Evolutionary conservation across 1,284 basidiomycete genomes (phyloP), one percentile per base, ranked within the genome.

Genomic region (Fomitopsis betulina): DNA sequence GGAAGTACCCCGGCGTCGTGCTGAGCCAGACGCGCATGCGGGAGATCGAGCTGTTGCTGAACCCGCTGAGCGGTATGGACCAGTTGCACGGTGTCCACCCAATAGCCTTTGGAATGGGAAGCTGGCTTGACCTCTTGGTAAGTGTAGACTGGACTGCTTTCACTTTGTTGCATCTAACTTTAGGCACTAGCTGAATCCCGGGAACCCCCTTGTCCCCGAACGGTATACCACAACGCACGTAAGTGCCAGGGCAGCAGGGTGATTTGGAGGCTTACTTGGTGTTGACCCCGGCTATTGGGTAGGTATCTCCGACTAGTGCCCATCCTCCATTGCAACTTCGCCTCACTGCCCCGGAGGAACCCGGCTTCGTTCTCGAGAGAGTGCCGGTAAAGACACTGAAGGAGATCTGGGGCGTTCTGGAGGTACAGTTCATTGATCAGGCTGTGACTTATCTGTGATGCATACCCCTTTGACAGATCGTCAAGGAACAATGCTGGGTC

Each of bases 401-500:
- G 63, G 84, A 91, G 65, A 81, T 88, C 2, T 88, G 84, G 81
- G 84, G 79, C 5, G 79, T 91, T 51, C 68, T 91, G 23, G 87
- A 91, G 75, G 88, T 86, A 30, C 13, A 17, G 13, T 66, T 59
- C 15, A 23, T 17, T 10, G 33, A n/a, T 51, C 27, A 13, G 10
- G 6, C 15, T 6, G 12, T 1, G 8, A 23, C 8, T 15, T 8
- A 21, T 70, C 63, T 15, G 2, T 12, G 27, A 47, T 19, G 49
- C 32, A n/a, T n/a, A n/a, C 56, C 23, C 8, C 2, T 21, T 19
- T 17, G 35, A 32, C 56, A 90, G 87, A 81, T 91, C 63, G 86
- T 91, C 2, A 79, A 80, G 59, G 89, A 90, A 60, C 89, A 91
- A 71, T 88, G 86, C 64, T 91, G 89, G 89, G 67, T 91, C 17